These are phyloP conservation scores for Thraustochytrium striatum DNA, from an alignment of 352 stramenopile species.

Conservation along the genomic window DNA sequence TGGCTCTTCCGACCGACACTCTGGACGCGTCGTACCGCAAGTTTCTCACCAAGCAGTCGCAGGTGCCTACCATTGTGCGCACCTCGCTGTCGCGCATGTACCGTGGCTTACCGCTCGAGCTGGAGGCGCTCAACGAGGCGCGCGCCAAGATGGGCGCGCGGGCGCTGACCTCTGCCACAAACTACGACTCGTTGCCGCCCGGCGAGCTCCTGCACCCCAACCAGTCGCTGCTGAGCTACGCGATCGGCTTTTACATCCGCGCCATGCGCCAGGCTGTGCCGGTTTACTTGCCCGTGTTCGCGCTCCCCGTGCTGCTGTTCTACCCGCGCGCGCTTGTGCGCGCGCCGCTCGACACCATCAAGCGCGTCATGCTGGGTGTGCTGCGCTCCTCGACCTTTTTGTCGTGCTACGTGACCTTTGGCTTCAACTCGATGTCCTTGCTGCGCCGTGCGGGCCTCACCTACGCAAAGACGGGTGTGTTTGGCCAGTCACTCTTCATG, in stretches of 20 bases:
- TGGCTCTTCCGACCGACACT: slow-evolving; percentile 3
- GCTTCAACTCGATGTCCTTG: slow-evolving; percentile 9
- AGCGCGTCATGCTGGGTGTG: slow-evolving; percentile 28
- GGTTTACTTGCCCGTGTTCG: slow-evolving; percentile 40
- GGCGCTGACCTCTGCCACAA: not conserved
- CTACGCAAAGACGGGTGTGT: not conserved
- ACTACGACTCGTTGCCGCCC: not conserved
- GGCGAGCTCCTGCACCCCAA: slow-evolving; percentile 29
- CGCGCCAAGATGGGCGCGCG: not conserved
- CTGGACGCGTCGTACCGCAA: slow-evolving; percentile 10
- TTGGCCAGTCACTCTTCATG: slow-evolving; percentile 8
- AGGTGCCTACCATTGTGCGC: not conserved
- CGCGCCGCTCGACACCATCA: not conserved
- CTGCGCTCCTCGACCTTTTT: slow-evolving; percentile 22
- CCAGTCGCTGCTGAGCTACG: not conserved
- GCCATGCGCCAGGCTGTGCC: slow-evolving; percentile 15
- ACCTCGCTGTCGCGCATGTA: not conserved
- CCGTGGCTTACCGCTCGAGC: not conserved
- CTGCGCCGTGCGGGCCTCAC: slow-evolving; percentile 14
- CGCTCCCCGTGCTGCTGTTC: slow-evolving; percentile 12
- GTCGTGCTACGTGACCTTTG: slow-evolving; percentile 1
- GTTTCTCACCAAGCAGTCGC: slow-evolving; percentile 19
- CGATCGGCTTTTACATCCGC: not conserved
- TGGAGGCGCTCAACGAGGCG: slow-evolving; percentile 5
- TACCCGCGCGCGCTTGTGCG: slow-evolving; percentile 24